Evolutionary conservation across 305 asterid species (phyloP).

Genomic region (Andrographis paniculata): DNA sequence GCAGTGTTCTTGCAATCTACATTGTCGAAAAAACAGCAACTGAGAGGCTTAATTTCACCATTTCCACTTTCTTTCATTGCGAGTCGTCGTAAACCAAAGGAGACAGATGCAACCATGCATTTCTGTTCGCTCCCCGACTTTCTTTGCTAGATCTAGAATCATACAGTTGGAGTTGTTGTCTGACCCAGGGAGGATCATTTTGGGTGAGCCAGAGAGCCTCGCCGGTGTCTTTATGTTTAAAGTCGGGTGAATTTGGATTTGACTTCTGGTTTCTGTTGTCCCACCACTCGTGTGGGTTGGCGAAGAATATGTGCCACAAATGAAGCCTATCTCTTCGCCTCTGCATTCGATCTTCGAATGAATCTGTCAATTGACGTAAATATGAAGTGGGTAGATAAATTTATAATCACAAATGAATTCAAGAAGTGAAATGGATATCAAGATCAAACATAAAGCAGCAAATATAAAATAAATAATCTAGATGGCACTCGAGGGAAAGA

Average conservation of each 20-base stretch:
- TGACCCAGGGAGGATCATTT: constrained; percentile 82
- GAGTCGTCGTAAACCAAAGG: constrained; percentile 27
- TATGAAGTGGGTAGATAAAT: neutral
- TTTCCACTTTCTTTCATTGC: too few species aligned
- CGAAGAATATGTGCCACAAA: constrained; percentile 74
- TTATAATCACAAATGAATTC: neutral
- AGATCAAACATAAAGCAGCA: neutral
- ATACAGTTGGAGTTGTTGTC: constrained; percentile 43
- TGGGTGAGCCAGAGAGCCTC: constrained; percentile 60
- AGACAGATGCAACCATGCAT: constrained; percentile 19
- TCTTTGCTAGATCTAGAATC: constrained; percentile 38
- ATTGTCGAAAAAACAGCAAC: too few species aligned
- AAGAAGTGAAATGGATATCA: neutral
- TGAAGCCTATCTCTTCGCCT: constrained; percentile 40
- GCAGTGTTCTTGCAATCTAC: too few species aligned
- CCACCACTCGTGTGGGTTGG: constrained; percentile 72
- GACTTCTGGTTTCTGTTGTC: constrained; percentile 47
- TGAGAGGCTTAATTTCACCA: too few species aligned
- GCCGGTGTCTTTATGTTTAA: constrained; percentile 62
- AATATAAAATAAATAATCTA: neutral
- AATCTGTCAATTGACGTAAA: constrained; percentile 20
- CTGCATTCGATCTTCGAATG: constrained; percentile 33
- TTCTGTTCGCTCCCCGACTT: constrained; percentile 16
- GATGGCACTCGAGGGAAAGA: too few species aligned
- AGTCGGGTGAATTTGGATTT: constrained; percentile 49